These are phyloP conservation scores for Clarireedia paspali DNA, from an alignment of 2,329 filamentous ascomycete genomes.

Conservation along the genomic window DNA sequence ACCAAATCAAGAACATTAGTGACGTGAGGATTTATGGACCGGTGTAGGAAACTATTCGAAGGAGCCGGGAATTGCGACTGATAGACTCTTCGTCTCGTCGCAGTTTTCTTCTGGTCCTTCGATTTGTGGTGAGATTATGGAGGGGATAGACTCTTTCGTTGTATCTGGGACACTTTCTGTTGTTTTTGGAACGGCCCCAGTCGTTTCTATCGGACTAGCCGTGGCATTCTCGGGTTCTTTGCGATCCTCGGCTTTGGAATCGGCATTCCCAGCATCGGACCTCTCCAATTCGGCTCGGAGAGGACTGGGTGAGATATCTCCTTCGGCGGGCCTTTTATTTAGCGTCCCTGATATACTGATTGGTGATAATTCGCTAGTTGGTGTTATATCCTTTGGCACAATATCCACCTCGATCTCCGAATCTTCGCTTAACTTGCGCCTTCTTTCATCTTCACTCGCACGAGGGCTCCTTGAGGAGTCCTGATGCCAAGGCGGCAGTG, in stretches of 20 bases:
- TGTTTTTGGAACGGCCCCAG: not conserved
- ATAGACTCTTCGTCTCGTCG: conserved; percentile 21
- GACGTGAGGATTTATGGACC: too few species aligned
- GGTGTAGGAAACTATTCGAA: not conserved
- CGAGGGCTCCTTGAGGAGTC: conserved; percentile 21
- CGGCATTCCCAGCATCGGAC: not conserved
- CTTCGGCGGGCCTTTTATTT: not conserved
- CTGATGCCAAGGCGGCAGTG: conserved; percentile 16
- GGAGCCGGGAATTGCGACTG: conserved; percentile 28
- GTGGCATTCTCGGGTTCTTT: not conserved
- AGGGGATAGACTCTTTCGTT: conserved; percentile 18
- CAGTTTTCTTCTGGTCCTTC: conserved; percentile 15
- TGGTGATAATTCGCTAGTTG: conserved; percentile 13
- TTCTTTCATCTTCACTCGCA: conserved; percentile 25
- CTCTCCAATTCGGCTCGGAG: conserved; percentile 5
- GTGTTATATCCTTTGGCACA: conserved; percentile 26
- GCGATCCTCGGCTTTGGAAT: not conserved
- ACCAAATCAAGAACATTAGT: too few species aligned
- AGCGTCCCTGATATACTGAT: not conserved
- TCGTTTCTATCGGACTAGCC: not conserved
- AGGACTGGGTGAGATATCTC: conserved; percentile 2
- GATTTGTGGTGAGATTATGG: conserved; percentile 16
- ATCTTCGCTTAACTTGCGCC: conserved; percentile 24
- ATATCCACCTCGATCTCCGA: conserved; percentile 25
- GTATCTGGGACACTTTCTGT: not conserved